phyloP scores from a whole-genome alignment of 345 rosid genomes.

The Mercurialis annua region DNA sequence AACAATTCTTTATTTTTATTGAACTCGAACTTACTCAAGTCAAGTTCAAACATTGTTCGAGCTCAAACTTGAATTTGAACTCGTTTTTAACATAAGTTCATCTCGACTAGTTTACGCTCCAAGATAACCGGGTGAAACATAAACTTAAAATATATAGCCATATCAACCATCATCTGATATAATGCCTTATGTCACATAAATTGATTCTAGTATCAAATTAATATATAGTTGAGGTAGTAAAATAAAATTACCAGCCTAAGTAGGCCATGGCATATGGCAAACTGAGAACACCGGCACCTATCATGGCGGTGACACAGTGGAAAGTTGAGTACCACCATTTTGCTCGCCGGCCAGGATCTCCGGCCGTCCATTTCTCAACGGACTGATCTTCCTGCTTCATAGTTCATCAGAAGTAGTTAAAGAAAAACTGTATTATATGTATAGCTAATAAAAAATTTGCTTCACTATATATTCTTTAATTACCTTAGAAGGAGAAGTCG shows the following conservation, averaged over 20 bases:
- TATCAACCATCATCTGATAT: no score
- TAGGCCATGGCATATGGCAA: conserved; percentile 96
- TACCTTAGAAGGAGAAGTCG: conserved; percentile 55
- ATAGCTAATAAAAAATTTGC: neutral
- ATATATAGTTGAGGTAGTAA: no score
- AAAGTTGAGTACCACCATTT: conserved; percentile 99
- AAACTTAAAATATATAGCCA: no score
- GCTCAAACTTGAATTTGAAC: no score
- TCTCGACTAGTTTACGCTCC: no score
- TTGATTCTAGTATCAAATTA: neutral
- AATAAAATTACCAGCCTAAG: conserved; percentile 69
- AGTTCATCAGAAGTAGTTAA: neutral
- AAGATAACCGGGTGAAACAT: no score
- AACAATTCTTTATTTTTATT: no score
- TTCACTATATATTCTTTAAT: neutral
- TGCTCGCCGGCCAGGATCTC: conserved; percentile 58
- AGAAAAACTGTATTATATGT: neutral
- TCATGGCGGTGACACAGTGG: conserved; percentile 93
- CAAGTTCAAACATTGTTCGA: no score
- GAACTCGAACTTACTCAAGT: no score
- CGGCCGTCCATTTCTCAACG: conserved; percentile 56
- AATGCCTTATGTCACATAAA: no score
- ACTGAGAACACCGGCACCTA: conserved; percentile 95
- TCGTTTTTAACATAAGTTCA: no score
- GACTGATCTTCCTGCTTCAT: conserved; percentile 43